These are phyloP conservation scores for Parafenestella ontariensis DNA, from an alignment of 2,329 filamentous ascomycete genomes.

Conservation along the genomic window DNA sequence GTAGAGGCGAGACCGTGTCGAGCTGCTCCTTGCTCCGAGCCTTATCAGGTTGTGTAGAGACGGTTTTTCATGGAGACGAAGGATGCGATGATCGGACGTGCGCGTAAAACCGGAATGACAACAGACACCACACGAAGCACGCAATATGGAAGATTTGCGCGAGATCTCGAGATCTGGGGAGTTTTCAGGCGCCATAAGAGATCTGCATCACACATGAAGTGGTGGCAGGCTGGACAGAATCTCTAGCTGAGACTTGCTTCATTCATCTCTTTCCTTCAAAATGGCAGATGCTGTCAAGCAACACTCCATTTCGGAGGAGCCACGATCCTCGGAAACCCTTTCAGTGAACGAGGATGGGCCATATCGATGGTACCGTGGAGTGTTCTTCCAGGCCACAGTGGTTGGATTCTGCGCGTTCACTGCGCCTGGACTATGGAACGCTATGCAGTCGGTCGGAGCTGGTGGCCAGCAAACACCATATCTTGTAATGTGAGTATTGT, in stretches of 20 bases:
- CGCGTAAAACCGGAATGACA: not conserved
- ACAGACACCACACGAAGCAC: not conserved
- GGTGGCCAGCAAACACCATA: conserved; percentile 40
- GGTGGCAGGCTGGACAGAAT: not conserved
- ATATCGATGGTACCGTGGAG: conserved; percentile 31
- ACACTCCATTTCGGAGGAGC: not conserved
- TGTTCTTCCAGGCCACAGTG: conserved; percentile 39
- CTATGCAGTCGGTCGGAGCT: conserved; percentile 40
- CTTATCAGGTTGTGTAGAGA: not conserved
- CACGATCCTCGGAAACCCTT: not conserved
- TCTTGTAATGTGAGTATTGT: conserved; percentile 32
- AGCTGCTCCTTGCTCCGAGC: not conserved
- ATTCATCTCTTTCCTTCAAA: not conserved
- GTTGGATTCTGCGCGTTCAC: conserved; percentile 31
- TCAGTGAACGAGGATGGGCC: not conserved
- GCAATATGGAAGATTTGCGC: not conserved
- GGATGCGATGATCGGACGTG: not conserved
- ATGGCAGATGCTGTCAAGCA: not conserved
- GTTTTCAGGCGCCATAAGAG: not conserved
- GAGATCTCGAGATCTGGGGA: not conserved
- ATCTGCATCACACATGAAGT: not conserved
- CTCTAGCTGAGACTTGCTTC: not conserved
- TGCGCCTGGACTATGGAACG: conserved; percentile 42
- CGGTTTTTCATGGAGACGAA: not conserved
- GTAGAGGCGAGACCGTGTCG: not conserved